Percentiles rank a stretch among this genome's conserved stretches.
Evolutionary conservation across 2,329 filamentous ascomycete species (phyloP).

Genomic region (Fusarium clavum): DNA sequence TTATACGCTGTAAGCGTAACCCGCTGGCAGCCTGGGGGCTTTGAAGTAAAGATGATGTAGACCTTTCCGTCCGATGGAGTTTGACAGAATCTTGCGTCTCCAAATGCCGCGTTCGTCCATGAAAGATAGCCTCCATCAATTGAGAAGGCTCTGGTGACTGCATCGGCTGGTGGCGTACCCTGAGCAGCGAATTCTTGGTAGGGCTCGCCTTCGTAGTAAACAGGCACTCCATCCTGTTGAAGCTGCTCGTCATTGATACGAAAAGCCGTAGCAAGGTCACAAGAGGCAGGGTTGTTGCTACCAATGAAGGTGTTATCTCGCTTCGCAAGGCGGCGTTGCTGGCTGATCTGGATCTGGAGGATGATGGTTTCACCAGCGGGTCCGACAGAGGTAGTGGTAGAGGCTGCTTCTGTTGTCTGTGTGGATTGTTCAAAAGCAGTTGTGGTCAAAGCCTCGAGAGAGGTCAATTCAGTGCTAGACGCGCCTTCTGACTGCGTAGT

Average conservation of each 20-base stretch:
- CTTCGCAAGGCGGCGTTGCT: constrained; percentile 6
- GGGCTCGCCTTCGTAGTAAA: not conserved
- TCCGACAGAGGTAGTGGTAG: not conserved
- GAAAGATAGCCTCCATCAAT: not conserved
- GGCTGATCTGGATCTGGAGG: no score
- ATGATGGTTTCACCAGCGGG: constrained; percentile 1
- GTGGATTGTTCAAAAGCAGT: not conserved
- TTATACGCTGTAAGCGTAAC: constrained; percentile 3
- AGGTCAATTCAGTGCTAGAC: not conserved
- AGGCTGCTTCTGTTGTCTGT: not conserved
- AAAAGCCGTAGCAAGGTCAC: not conserved
- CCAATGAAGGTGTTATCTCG: not conserved
- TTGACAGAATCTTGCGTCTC: constrained; percentile 8
- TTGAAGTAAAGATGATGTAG: constrained; percentile 1
- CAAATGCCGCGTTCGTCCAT: not conserved
- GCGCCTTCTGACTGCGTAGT: not conserved
- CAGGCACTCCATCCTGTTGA: not conserved
- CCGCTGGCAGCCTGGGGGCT: not conserved
- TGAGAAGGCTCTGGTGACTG: not conserved
- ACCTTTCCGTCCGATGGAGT: not conserved
- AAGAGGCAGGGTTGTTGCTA: not conserved
- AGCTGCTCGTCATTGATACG: not conserved
- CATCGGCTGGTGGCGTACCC: not conserved
- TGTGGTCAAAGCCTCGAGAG: not conserved
- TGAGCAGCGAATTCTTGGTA: not conserved